Conservation (phyloP, 805 yeast species). For the Nakazawaea siamensis region DNA sequence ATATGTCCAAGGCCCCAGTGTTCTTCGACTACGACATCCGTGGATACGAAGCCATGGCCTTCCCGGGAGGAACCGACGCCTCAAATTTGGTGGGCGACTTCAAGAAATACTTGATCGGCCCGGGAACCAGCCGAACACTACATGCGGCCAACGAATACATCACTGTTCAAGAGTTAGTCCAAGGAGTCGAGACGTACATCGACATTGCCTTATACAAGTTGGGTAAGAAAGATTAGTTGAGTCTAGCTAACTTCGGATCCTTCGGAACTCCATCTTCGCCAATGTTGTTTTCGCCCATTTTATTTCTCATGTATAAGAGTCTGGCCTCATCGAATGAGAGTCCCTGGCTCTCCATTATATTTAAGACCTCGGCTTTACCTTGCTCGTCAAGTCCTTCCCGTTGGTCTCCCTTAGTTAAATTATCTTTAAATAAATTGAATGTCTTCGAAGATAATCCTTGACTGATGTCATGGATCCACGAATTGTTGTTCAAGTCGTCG, state of each 20-base stretch:
- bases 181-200: constrained; percentile 43
- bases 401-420: constrained; percentile 37
- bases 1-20: constrained; percentile 28
- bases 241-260: constrained; percentile 11
- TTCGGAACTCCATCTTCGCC: constrained; percentile 13
- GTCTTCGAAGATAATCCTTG: constrained; percentile 50
- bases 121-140: constrained; percentile 44
- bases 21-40: constrained; percentile 50
- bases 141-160: constrained; percentile 41
- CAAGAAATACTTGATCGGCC: constrained; percentile 43
- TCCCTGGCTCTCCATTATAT: constrained; percentile 43
- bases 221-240: constrained; percentile 1
- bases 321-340: constrained; percentile 68
- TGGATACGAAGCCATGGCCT: constrained; percentile 48
- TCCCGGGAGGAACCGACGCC: constrained; percentile 37
- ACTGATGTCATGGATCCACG: constrained; percentile 38
- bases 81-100: constrained; percentile 20
- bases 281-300: constrained; percentile 42
- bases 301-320: constrained; percentile 34
- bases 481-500: constrained; percentile 6
- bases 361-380: constrained; percentile 42
- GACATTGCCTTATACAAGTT: constrained; percentile 20
- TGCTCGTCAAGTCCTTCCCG: constrained; percentile 54
- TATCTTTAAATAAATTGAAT: constrained; percentile 43
- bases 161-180: constrained; percentile 30